phyloP scores from a whole-genome alignment of 2,329 filamentous ascomycete genomes.

The Botrytis deweyae region DNA sequence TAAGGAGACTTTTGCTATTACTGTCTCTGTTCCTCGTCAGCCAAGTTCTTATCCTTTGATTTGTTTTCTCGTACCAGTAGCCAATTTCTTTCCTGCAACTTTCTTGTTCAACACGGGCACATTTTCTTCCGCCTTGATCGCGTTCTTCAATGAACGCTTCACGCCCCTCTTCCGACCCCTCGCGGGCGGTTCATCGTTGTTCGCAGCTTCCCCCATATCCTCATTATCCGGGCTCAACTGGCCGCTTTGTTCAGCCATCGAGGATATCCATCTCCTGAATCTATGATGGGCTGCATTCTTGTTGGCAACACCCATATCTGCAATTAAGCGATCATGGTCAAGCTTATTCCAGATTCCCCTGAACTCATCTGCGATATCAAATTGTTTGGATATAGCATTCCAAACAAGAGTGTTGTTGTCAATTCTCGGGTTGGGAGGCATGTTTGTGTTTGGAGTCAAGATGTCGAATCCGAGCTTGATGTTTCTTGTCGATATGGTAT shows the following conservation, averaged over 20 bases:
- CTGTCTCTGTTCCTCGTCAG: background rate
- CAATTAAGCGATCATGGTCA: background rate
- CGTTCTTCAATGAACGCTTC: background rate
- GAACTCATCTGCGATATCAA: background rate
- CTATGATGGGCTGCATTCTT: slow-evolving; percentile 7
- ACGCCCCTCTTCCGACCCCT: background rate
- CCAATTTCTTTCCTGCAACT: background rate
- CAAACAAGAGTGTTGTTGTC: slow-evolving; percentile 4
- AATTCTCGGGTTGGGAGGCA: background rate
- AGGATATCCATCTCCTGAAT: background rate
- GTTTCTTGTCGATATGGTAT: background rate
- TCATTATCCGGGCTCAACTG: background rate
- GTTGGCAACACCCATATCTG: slow-evolving; percentile 3
- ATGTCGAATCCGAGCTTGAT: background rate
- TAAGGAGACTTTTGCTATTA: background rate
- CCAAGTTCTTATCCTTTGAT: background rate
- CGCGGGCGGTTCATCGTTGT: background rate
- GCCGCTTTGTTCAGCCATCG: background rate
- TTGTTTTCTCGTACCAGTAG: background rate
- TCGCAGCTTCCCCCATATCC: background rate
- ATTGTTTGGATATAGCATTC: background rate
- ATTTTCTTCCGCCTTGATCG: background rate
- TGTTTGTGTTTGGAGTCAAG: background rate
- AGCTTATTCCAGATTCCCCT: background rate
- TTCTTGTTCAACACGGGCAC: background rate